phyloP scores from a whole-genome alignment of 345 rosid species.

The Eucalyptus pauciflora region DNA sequence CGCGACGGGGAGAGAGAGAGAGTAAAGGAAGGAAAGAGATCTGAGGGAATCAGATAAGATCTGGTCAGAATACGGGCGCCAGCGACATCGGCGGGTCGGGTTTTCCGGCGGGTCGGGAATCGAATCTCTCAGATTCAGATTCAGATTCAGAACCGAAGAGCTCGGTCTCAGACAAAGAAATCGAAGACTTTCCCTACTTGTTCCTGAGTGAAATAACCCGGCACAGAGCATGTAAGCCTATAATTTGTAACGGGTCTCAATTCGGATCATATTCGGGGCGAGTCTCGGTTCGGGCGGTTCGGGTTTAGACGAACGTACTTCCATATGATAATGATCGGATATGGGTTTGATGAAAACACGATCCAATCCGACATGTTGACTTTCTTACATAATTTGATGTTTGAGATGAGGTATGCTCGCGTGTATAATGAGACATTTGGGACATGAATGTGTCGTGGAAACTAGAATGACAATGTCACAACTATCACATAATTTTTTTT shows the following conservation, averaged over 20 bases:
- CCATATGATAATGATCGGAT: neutral
- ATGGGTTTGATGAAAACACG: neutral
- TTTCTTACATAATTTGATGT: neutral
- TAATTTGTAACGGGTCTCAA: neutral
- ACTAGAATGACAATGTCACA: neutral
- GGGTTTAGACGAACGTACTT: neutral
- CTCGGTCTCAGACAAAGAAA: neutral
- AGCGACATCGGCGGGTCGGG: neutral
- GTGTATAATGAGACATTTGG: neutral
- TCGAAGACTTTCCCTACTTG: neutral
- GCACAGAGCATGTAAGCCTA: neutral
- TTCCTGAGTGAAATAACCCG: neutral
- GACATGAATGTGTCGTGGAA: neutral
- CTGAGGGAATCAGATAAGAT: neutral
- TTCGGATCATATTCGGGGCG: neutral
- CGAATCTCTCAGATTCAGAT: neutral
- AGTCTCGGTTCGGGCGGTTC: too few relatives aligned
- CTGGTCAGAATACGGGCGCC: neutral
- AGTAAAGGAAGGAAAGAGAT: neutral
- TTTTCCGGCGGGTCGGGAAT: neutral
- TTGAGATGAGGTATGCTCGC: neutral
- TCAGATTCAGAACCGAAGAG: neutral
- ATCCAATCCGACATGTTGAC: rapidly evolving
- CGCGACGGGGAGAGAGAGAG: neutral
- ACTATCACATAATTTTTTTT: too few relatives aligned